Evolutionary conservation across 495 filamentous ascomycete genomes (phyloP).

Genomic region (Podospora pseudopauciseta): DNA sequence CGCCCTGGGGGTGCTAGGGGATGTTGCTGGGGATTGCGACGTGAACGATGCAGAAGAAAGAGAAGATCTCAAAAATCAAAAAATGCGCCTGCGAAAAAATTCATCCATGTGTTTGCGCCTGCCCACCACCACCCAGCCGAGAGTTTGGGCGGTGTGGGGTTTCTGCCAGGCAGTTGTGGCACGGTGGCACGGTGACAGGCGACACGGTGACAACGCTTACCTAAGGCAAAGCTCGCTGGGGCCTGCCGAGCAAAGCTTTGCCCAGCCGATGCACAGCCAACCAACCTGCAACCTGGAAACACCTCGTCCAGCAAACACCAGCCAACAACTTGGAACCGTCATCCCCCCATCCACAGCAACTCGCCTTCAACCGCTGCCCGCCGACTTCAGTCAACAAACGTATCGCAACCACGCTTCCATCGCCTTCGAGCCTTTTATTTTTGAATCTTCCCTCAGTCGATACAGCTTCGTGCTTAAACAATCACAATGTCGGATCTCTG

Average conservation of each 20-base stretch:
- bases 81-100: conserved; percentile 9
- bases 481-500: conserved; percentile 45
- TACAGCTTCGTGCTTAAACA: conserved; percentile 31
- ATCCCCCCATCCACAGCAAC: conserved; percentile 25
- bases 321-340: conserved; percentile 29
- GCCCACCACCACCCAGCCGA: neutral
- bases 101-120: neutral
- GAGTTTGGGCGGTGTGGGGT: conserved; percentile 11
- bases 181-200: neutral
- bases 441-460: conserved; percentile 20
- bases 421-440: conserved; percentile 14
- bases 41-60: conserved; percentile 1
- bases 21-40: conserved; percentile 15
- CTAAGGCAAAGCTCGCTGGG: conserved; percentile 2
- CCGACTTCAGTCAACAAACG: conserved; percentile 6
- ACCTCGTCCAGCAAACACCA: conserved; percentile 33
- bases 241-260: conserved; percentile 26
- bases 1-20: conserved; percentile 25
- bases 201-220: neutral
- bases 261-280: conserved; percentile 24
- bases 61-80: conserved; percentile 11
- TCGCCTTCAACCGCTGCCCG: conserved; percentile 12
- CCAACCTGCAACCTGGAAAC: conserved; percentile 43
- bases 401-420: conserved; percentile 23
- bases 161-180: conserved; percentile 10